A percentile compares a stretch with the other conserved stretches of the same genome.
Conservation (phyloP, 148 eudicot genomes). For the Chenopodium berlandieri region DNA sequence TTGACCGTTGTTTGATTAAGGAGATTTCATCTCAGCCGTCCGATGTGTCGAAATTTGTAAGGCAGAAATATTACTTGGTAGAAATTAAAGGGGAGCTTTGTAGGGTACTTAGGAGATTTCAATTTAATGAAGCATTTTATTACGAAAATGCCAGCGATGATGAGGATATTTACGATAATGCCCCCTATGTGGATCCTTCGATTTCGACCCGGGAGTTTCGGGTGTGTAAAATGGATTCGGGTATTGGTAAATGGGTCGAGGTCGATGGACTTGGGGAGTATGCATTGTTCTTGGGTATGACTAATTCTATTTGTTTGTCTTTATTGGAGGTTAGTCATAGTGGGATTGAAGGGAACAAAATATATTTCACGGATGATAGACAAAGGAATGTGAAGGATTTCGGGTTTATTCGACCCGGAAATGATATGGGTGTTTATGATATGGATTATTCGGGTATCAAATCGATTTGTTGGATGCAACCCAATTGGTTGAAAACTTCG, state of each 20-base stretch:
- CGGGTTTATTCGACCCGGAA: constrained; percentile 22
- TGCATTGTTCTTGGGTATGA: constrained; percentile 30
- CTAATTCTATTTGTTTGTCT: constrained; percentile 21
- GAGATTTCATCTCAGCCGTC: neutral
- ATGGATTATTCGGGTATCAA: constrained; percentile 22
- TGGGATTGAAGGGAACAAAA: constrained; percentile 22
- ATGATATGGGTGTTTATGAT: constrained; percentile 31
- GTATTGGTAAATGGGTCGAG: constrained; percentile 10
- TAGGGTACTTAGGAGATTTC: constrained; percentile 17
- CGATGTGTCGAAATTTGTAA: neutral
- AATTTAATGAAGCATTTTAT: constrained; percentile 5
- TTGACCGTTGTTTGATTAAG: neutral
- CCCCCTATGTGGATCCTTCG: too few species aligned
- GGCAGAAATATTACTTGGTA: constrained; percentile 26
- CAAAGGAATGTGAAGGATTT: constrained; percentile 26
- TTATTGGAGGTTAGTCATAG: neutral
- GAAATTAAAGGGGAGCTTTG: constrained; percentile 17
- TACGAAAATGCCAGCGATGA: neutral
- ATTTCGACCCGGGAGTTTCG: constrained; percentile 14
- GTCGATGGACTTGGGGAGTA: constrained; percentile 8
- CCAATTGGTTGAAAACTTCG: neutral
- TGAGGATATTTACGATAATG: neutral
- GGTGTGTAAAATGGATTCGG: constrained; percentile 19
- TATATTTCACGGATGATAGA: constrained; percentile 33
- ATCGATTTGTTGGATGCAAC: constrained; percentile 22